Conservation (phyloP, 768 basidiomycete species). For the Hygrocybe punicea region DNA sequence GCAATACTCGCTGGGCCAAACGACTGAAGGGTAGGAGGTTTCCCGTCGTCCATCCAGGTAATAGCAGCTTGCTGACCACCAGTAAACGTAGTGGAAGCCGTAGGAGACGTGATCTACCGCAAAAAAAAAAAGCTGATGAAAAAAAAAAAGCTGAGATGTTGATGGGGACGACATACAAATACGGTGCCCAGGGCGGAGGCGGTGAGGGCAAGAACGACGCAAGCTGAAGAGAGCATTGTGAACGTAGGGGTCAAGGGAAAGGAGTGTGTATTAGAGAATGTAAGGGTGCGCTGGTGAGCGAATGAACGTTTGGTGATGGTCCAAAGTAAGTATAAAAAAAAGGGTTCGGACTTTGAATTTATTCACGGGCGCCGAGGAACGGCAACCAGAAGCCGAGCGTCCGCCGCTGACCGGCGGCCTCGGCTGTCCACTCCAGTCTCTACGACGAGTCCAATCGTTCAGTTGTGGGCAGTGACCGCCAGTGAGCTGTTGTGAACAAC, state of each 20-base stretch:
- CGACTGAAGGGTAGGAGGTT: slow-evolving; percentile 43
- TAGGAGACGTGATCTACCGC: slow-evolving; percentile 56
- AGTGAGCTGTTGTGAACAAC: no score
- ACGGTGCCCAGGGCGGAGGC: slow-evolving; percentile 54
- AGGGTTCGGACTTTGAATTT: background rate
- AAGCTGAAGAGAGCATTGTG: slow-evolving; percentile 51
- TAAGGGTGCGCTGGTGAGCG: background rate
- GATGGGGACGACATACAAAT: slow-evolving; percentile 39
- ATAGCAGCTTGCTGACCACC: slow-evolving; percentile 52
- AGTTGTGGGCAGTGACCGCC: no score
- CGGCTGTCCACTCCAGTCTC: no score
- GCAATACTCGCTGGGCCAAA: slow-evolving; percentile 54
- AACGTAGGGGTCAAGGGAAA: background rate
- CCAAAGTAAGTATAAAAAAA: background rate
- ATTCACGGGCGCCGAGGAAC: no score
- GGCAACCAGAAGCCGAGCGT: no score
- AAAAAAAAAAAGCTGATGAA: background rate
- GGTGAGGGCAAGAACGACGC: slow-evolving; percentile 51
- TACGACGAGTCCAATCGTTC: no score
- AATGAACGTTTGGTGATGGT: background rate
- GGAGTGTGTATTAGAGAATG: background rate
- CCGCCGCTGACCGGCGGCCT: no score
- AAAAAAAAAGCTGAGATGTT: background rate
- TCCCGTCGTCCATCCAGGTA: slow-evolving; percentile 57
- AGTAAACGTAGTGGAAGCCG: slow-evolving; percentile 41